Evolutionary conservation across 2,329 filamentous ascomycete species (phyloP), one percentile per base, ranked within the genome.

Genomic region (Ophiostoma sp.): DNA sequence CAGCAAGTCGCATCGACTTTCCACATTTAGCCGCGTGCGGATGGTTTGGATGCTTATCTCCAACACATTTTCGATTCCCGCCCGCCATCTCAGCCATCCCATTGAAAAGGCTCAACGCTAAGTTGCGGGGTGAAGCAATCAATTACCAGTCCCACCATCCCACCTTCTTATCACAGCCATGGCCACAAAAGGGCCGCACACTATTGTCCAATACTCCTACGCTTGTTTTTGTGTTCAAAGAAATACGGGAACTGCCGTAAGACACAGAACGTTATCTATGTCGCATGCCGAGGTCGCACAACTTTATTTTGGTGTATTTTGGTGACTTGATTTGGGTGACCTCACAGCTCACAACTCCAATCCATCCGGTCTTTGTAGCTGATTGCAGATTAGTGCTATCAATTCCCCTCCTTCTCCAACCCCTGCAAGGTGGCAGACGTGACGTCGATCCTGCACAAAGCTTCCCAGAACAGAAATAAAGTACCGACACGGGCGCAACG

Each of bases 401-500:
- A 39, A 25, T 15, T 45, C 15, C 42, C 15, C 15, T 19, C 3
- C 1, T 15, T 48, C 42, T 6, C 22, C 9, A 55, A 11, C 28
- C 57, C 57, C 57, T 61, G 57, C 31, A 61, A 19, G 6, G 33
- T 6, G 42, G 42, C 15, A 1, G 50, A 12, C 50, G 22, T 28
- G 39, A 19, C 19, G 63, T 39, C 11, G 36, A 66, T 66, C 68
- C 17, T 70, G 48, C 28, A 70, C n/a, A 57, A 39, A 52, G 68
- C 81, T 71, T 36, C 55, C 55, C 42, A 63, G 28, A 50, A 72
- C 36, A 61, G 70, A 8, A 57, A 55, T 33, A 70, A 70, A 70
- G 48, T 70, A 15, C 68, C 36, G 70, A 72, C 28, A 39, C 25
- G 45, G 33, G n/a, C n/a, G 33, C 22, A 42, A 52, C n/a, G 19